phyloP scores from a whole-genome alignment of 2,329 filamentous ascomycete species.

The Curvularia spicifera region DNA sequence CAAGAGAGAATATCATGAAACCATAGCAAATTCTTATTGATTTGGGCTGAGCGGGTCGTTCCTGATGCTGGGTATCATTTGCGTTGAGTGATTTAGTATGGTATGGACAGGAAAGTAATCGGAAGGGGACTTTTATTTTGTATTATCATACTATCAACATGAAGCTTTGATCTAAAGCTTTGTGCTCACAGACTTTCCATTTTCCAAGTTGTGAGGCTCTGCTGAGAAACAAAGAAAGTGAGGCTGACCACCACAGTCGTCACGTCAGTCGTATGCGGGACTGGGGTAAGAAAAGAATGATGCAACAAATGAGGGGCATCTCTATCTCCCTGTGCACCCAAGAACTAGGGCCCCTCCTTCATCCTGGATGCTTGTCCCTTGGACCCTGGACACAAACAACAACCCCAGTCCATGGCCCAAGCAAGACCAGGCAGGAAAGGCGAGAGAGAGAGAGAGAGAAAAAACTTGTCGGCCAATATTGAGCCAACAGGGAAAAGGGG shows the following conservation, averaged over 20 bases:
- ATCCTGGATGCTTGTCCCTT: background rate
- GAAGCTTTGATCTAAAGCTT: background rate
- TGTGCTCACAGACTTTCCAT: background rate
- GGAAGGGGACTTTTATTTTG: background rate
- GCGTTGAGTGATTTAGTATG: background rate
- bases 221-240: background rate
- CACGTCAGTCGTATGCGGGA: background rate
- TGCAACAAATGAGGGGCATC: slow-evolving; percentile 5
- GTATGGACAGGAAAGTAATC: background rate
- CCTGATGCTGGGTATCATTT: background rate
- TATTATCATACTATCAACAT: background rate
- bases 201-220: background rate
- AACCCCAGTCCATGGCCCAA: background rate
- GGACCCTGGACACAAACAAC: background rate
- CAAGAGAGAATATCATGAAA: slow-evolving; percentile 16
- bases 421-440: background rate
- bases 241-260: background rate
- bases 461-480: background rate
- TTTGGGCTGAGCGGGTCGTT: slow-evolving; percentile 6
- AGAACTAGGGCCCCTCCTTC: background rate
- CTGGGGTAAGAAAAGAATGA: background rate
- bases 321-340: background rate
- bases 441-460: background rate
- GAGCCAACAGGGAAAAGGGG: too few species aligned
- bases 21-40: slow-evolving; percentile 11